These are phyloP conservation scores for Wakefieldia striispora DNA, from an alignment of 768 basidiomycete genomes.

Conservation along the genomic window DNA sequence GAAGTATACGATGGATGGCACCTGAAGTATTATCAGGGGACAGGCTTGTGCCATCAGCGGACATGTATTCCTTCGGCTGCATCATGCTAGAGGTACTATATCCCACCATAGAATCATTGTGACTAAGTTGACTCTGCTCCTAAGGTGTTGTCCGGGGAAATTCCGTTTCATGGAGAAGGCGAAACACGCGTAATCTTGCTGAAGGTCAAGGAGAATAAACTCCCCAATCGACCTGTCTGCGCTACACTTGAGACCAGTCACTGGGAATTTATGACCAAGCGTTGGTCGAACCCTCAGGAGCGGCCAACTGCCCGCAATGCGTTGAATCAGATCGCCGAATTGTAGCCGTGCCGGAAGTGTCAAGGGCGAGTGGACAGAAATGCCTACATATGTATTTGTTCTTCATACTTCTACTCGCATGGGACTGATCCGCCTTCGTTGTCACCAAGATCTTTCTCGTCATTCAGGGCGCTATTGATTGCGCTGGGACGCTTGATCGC, in stretches of 20 bases:
- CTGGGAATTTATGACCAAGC: background rate
- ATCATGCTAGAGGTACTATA: slow-evolving; percentile 1
- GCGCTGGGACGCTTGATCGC: no score
- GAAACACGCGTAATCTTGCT: background rate
- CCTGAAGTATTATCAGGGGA: background rate
- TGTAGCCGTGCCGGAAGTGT: background rate
- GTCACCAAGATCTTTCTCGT: no score
- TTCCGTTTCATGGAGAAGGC: background rate
- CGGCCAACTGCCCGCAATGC: background rate
- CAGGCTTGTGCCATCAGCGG: background rate
- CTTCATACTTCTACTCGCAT: no score
- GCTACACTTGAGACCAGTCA: background rate
- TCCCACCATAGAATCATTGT: no score
- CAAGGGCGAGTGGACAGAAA: no score
- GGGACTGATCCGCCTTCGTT: no score
- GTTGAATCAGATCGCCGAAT: background rate
- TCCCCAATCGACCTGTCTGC: background rate
- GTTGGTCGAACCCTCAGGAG: background rate
- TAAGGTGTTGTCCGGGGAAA: background rate
- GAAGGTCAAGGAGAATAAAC: slow-evolving; percentile 1
- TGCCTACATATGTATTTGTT: no score
- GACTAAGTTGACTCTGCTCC: background rate
- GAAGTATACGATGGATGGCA: background rate
- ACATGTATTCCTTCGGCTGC: background rate
- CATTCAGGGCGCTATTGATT: no score